Percentiles rank a stretch among this genome's conserved stretches.
Evolutionary conservation across 2,329 filamentous ascomycete genomes (phyloP).

Genomic region (Elsinoe perseae): DNA sequence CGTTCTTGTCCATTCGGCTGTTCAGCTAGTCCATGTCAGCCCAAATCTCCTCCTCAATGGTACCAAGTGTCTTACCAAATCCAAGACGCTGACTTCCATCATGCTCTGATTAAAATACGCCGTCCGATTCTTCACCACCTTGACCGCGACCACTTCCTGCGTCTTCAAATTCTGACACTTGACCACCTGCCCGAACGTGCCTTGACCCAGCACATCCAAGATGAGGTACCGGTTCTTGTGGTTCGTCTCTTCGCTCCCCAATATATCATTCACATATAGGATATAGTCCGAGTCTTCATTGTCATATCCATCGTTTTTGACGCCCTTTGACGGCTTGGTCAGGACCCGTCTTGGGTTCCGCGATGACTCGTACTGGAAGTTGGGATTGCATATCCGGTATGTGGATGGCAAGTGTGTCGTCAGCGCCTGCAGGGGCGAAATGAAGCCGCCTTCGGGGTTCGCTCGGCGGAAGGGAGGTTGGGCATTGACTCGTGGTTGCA

Average conservation of each 20-base stretch:
- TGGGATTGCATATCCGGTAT: constrained; percentile 95
- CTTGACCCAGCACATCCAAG: constrained; percentile 90
- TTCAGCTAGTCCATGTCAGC: constrained; percentile 60
- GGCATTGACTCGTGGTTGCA: constrained; percentile 73
- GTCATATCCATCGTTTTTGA: constrained; percentile 97
- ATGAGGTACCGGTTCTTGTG: constrained; percentile 99
- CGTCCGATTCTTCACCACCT: constrained; percentile 98
- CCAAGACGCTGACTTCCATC: constrained; percentile 99
- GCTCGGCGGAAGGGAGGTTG: constrained; percentile 89
- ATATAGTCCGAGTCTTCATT: constrained; percentile 99
- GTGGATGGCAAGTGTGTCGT: constrained; percentile 89
- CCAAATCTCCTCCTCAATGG: not conserved
- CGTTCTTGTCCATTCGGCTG: constrained; percentile 97
- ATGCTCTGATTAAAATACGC: constrained; percentile 99
- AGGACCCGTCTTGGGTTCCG: constrained; percentile 90
- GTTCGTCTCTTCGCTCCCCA: constrained; percentile 93
- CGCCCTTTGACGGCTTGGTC: constrained; percentile 96
- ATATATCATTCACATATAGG: constrained; percentile 95
- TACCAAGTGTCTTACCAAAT: constrained; percentile 56
- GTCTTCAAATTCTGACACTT: constrained; percentile 99
- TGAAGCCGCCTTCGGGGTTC: constrained; percentile 94
- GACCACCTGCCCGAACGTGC: constrained; percentile 96
- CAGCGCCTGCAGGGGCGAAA: constrained; percentile 92
- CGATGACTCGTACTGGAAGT: constrained; percentile 98
- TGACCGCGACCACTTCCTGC: constrained; percentile 95